Evolutionary conservation across 352 stramenopile species (phyloP).

Genomic region (Phytophthora pseudosyringae): DNA sequence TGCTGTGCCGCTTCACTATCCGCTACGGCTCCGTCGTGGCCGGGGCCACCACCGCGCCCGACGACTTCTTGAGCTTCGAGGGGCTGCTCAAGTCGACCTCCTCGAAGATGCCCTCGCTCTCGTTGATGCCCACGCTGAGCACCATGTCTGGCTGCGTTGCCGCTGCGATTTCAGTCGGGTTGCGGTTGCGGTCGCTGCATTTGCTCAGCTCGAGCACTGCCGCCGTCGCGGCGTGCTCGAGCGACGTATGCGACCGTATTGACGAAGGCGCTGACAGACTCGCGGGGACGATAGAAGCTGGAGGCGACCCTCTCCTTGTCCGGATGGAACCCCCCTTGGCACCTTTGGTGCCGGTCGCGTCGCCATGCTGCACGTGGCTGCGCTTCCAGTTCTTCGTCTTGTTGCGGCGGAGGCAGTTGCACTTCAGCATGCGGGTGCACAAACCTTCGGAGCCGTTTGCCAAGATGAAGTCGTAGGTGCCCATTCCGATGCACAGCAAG

Average conservation of each 20-base stretch:
- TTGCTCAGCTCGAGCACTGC: conserved; percentile 20
- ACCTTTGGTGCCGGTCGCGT: conserved; percentile 22
- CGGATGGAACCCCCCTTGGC: conserved; percentile 9
- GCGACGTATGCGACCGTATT: conserved; percentile 17
- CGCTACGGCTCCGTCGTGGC: conserved; percentile 8
- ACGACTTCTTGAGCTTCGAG: conserved; percentile 15
- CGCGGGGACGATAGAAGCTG: conserved; percentile 19
- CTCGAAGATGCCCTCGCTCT: conserved; percentile 64
- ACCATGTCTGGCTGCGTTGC: conserved; percentile 9
- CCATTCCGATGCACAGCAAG: conserved; percentile 66
- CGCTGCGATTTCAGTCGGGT: conserved; percentile 7
- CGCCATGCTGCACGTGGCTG: conserved; percentile 42
- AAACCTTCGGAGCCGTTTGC: conserved; percentile 76
- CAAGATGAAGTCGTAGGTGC: conserved; percentile 89
- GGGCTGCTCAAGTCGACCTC: conserved; percentile 36
- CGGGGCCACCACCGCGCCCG: conserved; percentile 7
- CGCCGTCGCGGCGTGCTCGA: conserved; percentile 16
- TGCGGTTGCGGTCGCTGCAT: conserved; percentile 14
- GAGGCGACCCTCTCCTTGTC: conserved; percentile 29
- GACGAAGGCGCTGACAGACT: conserved; percentile 25
- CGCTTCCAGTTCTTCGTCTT: conserved; percentile 37
- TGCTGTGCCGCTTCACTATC: background rate
- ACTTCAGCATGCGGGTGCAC: conserved; percentile 82
- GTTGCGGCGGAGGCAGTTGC: conserved; percentile 54
- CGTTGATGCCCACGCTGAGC: conserved; percentile 40